Conservation (phyloP, 495 filamentous ascomycete species). For the Lasiosphaeriaceae sp. region DNA sequence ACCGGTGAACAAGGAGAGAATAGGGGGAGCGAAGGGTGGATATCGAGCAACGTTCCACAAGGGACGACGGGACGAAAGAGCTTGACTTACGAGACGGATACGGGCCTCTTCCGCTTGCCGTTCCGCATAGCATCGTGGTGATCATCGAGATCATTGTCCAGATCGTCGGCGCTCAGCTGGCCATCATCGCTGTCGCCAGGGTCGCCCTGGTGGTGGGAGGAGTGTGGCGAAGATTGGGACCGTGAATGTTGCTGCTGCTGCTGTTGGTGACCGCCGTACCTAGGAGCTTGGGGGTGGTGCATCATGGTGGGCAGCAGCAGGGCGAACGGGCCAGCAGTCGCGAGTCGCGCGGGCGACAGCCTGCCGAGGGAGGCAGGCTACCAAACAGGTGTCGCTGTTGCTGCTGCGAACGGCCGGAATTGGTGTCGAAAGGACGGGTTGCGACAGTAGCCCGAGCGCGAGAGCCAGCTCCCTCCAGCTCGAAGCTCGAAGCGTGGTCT, state of each 20-base stretch:
- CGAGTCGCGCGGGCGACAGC: no score
- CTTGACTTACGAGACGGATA: constrained; percentile 52
- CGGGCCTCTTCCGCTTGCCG: constrained; percentile 53
- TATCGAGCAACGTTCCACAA: background rate
- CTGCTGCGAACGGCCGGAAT: no score
- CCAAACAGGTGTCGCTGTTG: no score
- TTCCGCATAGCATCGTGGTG: constrained; percentile 36
- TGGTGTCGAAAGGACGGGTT: no score
- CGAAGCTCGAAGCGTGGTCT: background rate
- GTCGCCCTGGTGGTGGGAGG: constrained; percentile 15
- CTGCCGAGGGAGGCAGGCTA: no score
- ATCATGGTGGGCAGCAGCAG: constrained; percentile 16
- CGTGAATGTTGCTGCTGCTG: constrained; percentile 6
- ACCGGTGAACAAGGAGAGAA: background rate
- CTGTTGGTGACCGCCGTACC: constrained; percentile 18
- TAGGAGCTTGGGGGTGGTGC: constrained; percentile 20
- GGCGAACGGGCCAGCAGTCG: background rate
- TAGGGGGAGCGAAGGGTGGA: background rate
- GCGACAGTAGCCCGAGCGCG: no score
- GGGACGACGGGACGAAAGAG: background rate
- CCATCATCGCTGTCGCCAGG: constrained; percentile 25
- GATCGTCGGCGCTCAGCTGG: constrained; percentile 38
- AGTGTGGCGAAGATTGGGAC: constrained; percentile 11
- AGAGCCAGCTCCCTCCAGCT: no score
- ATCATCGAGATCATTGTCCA: constrained; percentile 38